Evolutionary conservation across 2,329 filamentous ascomycete genomes (phyloP), one percentile per base, ranked within the genome.

Genomic region (Purpureocillium lavendulum): DNA sequence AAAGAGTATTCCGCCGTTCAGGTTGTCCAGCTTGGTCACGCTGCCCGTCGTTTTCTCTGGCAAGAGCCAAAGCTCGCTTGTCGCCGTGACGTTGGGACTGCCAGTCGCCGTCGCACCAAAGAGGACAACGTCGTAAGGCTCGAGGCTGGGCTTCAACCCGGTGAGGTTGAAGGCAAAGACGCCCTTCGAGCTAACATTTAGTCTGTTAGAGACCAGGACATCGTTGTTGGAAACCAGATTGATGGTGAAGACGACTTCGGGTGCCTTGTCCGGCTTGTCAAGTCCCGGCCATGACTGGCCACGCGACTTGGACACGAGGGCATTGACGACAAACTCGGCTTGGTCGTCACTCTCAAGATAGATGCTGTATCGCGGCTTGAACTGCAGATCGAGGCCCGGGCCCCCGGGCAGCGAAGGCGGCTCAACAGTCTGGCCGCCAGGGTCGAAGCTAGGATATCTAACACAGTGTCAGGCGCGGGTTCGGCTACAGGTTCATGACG

Each of bases 281-380:
- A 54, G 45, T 13, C 51, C 53, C 0, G 57, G 54, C 49, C 65
- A 67, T 2, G 57, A 49, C 3, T 47, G 49, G 4, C 68, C 69
- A 35, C 58, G 56, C 51, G 59, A 67, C 4, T 54, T 53, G 5
- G 67, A 71, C 6, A 69, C 45, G 7, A 49, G 55, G 1, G 68
- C 65, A 16, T 65, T 60, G 33, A 73, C 59, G 5, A 71, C 53
- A 39, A 71, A 66, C 14, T 66, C 61, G 3, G 58, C 69, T 4
- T 49, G 43, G 3, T 45, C 38, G 41, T 71, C 69, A 33, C 53
- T 59, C 13, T 59, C 60, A 2, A 72, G 54, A 38, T 70, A 72
- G 33, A 72, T 56, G 49, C 59, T 70, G 49, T 70, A 64, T 2
- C 69, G 62, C 7, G 69, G 63, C 28, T 58, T 57, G 47, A 71